Conservation (phyloP, 2,329 filamentous ascomycete genomes). For the Metarhizium guizhouense region DNA sequence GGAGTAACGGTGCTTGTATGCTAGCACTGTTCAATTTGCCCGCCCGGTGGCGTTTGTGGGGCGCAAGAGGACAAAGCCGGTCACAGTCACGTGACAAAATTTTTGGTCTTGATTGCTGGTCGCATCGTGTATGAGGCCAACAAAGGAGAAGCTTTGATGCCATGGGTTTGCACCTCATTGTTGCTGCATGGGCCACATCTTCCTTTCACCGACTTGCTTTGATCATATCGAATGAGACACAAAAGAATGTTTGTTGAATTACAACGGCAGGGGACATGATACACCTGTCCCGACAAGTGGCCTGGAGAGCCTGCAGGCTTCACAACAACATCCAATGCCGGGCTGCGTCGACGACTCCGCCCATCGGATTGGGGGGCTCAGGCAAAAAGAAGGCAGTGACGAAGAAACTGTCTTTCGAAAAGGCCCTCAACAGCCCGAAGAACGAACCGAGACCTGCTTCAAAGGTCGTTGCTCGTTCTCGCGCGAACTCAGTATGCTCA, state of each 20-base stretch:
- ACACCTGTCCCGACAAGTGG: constrained; percentile 17
- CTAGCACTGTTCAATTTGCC: no score
- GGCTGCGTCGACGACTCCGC: constrained; percentile 16
- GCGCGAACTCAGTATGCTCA: constrained; percentile 17
- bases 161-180: neutral
- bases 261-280: constrained; percentile 19
- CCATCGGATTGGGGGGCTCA: neutral
- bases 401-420: neutral
- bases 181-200: neutral
- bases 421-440: neutral
- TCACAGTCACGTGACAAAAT: no score
- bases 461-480: constrained; percentile 9
- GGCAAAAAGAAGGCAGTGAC: neutral
- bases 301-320: constrained; percentile 13
- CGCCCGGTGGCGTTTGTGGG: no score
- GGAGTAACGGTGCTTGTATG: no score
- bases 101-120: no score
- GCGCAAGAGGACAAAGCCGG: no score
- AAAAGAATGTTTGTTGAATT: neutral
- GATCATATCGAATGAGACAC: constrained; percentile 2
- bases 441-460: neutral
- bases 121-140: neutral
- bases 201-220: neutral
- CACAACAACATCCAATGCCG: constrained; percentile 10
- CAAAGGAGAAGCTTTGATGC: neutral